Percentiles rank a stretch among this genome's conserved stretches.
These are phyloP conservation scores for Phytophthora capsici DNA, from an alignment of 352 stramenopile species.

Conservation along the genomic window DNA sequence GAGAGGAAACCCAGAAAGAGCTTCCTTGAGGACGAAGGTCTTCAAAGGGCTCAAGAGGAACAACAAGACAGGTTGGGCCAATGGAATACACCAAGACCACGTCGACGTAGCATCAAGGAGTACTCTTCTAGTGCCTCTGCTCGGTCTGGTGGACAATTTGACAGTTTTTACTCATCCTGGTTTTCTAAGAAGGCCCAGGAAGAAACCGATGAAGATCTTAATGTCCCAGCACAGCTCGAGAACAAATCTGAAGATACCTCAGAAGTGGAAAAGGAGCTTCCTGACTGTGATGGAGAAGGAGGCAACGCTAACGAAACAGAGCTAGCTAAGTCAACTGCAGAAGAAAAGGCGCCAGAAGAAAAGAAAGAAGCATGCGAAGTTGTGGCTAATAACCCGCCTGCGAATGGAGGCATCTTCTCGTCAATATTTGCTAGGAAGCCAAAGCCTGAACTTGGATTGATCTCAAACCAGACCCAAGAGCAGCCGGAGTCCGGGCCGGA, in stretches of 20 bases:
- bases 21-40: conserved; percentile 39
- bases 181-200: conserved; percentile 64
- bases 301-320: background rate
- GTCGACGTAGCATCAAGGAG: conserved; percentile 49
- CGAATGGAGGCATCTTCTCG: conserved; percentile 23
- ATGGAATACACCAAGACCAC: conserved; percentile 69
- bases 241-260: conserved; percentile 1
- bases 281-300: too few relatives aligned
- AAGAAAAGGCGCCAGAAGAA: background rate
- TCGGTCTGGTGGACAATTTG: conserved; percentile 58
- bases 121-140: conserved; percentile 48
- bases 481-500: too few relatives aligned
- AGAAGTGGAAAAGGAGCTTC: background rate
- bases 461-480: background rate
- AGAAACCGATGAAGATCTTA: conserved; percentile 34
- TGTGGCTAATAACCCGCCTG: background rate
- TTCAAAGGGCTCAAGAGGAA: conserved; percentile 46
- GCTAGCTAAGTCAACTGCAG: background rate
- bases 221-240: background rate
- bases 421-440: conserved; percentile 24
- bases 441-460: conserved; percentile 11
- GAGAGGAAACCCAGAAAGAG: conserved; percentile 28
- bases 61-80: conserved; percentile 74
- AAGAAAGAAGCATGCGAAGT: background rate
- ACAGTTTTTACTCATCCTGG: conserved; percentile 80